Conservation (phyloP, 257 asterid species). For the Thymus quinquecostatus region DNA sequence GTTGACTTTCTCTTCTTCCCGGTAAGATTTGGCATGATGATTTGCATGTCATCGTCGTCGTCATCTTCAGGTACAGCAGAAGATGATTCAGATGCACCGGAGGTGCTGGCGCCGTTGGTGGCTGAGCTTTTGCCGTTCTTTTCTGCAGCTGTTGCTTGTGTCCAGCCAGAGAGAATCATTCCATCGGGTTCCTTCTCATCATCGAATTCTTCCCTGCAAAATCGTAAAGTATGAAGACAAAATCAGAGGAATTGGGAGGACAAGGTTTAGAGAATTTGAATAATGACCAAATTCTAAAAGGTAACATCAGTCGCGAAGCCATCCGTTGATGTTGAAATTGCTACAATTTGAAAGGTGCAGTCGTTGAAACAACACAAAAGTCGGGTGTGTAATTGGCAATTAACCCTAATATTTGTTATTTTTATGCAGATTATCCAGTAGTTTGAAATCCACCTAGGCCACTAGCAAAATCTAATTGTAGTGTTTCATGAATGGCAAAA, state of each 20-base stretch:
- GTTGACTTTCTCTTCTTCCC: slow-evolving; percentile 75
- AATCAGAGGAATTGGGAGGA: background rate
- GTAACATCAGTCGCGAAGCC: no score
- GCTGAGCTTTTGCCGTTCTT: slow-evolving; percentile 43
- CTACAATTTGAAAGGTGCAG: no score
- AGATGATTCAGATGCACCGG: slow-evolving; percentile 48
- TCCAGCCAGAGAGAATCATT: slow-evolving; percentile 90
- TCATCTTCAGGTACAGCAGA: slow-evolving; percentile 50
- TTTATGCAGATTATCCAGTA: background rate
- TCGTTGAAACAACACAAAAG: background rate
- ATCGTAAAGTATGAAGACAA: background rate
- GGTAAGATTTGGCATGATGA: slow-evolving; percentile 44
- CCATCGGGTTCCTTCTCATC: slow-evolving; percentile 96
- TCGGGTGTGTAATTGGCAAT: no score
- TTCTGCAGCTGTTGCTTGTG: slow-evolving; percentile 50
- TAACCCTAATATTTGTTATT: background rate
- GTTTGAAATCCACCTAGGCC: background rate
- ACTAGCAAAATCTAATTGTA: background rate
- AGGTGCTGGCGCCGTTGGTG: slow-evolving; percentile 74
- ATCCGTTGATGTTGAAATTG: no score
- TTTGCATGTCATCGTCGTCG: slow-evolving; percentile 62
- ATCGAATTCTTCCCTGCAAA: slow-evolving; percentile 83
- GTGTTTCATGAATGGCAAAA: slow-evolving; percentile 6
- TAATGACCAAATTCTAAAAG: no score
- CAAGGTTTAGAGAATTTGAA: no score